A percentile compares a stretch with the other conserved stretches of the same genome.
Conservation (phyloP, 148 eudicot genomes). For the Polygonum aviculare region DNA sequence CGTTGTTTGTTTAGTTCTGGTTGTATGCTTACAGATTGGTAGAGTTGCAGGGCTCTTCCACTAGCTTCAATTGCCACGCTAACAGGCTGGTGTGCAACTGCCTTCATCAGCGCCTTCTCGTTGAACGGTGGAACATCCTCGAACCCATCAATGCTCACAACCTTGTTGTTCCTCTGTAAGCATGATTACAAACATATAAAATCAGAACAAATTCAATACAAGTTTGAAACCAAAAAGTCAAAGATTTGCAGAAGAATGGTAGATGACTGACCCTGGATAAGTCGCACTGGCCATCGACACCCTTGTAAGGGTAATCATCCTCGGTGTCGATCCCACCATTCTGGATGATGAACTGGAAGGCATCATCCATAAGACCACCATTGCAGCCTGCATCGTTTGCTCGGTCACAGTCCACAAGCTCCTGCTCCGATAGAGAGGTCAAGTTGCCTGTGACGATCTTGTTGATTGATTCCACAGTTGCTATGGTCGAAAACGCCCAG, state of each 20-base stretch:
- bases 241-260: background rate
- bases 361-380: constrained; percentile 21
- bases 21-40: constrained; percentile 41
- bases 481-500: constrained; percentile 47
- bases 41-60: constrained; percentile 63
- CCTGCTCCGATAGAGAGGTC: constrained; percentile 35
- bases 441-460: constrained; percentile 22
- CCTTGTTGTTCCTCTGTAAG: constrained; percentile 64
- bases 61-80: constrained; percentile 91
- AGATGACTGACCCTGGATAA: constrained; percentile 2
- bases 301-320: constrained; percentile 18
- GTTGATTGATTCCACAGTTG: constrained; percentile 32
- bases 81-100: constrained; percentile 89
- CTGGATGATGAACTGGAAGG: constrained; percentile 24
- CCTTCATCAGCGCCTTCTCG: constrained; percentile 75
- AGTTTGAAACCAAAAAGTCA: background rate
- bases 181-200: background rate
- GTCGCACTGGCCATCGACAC: constrained; percentile 10
- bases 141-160: constrained; percentile 73
- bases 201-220: background rate
- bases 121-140: constrained; percentile 73
- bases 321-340: constrained; percentile 37
- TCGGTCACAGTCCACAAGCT: constrained; percentile 32
- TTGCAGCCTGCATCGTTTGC: constrained; percentile 22
- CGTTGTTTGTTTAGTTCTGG: background rate